Percentiles rank a stretch among this genome's conserved stretches.
These are phyloP conservation scores for Umbelopsis sp. DNA, from an alignment of 192 early-diverging fungal species.

Conservation along the genomic window DNA sequence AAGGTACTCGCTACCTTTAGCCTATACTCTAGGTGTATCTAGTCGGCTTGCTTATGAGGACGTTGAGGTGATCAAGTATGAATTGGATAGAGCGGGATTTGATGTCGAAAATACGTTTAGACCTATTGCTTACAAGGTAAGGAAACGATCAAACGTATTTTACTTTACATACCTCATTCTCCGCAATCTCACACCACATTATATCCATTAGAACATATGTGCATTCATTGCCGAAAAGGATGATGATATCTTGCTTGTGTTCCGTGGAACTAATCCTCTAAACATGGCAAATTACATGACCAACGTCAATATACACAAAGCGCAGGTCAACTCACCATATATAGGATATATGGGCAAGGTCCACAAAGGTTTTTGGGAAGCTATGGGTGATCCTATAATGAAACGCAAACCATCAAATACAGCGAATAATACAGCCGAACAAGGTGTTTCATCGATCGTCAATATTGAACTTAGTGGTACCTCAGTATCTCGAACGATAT, in stretches of 20 bases:
- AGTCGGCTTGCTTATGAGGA: slow-evolving; percentile 55
- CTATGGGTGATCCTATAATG: slow-evolving; percentile 42
- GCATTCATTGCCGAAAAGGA: slow-evolving; percentile 56
- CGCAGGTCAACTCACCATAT: slow-evolving; percentile 18
- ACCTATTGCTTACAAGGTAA: slow-evolving; percentile 55
- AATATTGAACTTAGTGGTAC: slow-evolving; percentile 48
- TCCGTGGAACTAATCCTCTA: slow-evolving; percentile 56
- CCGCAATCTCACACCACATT: background rate
- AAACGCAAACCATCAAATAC: slow-evolving; percentile 17
- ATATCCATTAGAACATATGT: slow-evolving; percentile 44
- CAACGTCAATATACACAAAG: slow-evolving; percentile 38
- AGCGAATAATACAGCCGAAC: background rate
- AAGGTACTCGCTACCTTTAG: slow-evolving; percentile 46
- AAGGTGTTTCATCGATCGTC: slow-evolving; percentile 13
- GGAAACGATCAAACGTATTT: no score
- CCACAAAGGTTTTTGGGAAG: slow-evolving; percentile 56
- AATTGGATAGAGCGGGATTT: slow-evolving; percentile 50
- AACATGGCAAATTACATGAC: slow-evolving; percentile 60
- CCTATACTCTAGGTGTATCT: slow-evolving; percentile 51
- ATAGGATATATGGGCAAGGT: slow-evolving; percentile 45
- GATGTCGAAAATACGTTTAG: slow-evolving; percentile 50
- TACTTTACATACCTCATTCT: no score
- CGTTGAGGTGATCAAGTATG: slow-evolving; percentile 51
- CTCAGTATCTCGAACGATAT: slow-evolving; percentile 46
- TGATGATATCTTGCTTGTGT: slow-evolving; percentile 55